Evolutionary conservation across 2,329 filamentous ascomycete genomes (phyloP).

Genomic region (Claviceps cyperi): DNA sequence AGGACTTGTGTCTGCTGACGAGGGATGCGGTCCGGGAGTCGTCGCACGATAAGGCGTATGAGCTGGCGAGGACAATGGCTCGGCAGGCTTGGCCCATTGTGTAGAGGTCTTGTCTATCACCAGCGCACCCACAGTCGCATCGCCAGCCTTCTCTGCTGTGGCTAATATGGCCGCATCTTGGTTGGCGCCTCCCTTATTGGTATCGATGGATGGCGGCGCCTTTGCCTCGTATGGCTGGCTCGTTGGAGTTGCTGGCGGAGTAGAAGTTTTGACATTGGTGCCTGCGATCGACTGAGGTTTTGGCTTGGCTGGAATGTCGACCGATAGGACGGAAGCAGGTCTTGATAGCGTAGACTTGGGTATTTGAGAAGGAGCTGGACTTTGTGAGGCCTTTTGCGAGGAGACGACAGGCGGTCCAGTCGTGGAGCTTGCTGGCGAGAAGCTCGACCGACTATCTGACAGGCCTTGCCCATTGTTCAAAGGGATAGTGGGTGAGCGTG

Average conservation of each 20-base stretch:
- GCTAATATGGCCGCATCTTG: not conserved
- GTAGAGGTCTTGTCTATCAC: constrained; percentile 20
- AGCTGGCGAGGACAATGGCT: constrained; percentile 37
- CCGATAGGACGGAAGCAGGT: not conserved
- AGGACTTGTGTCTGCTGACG: constrained; percentile 60
- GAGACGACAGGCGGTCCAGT: not conserved
- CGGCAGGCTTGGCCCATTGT: constrained; percentile 24
- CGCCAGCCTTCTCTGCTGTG: not conserved
- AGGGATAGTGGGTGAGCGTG: constrained; percentile 6
- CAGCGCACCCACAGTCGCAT: not conserved
- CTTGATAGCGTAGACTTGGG: constrained; percentile 1
- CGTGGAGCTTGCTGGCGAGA: constrained; percentile 7
- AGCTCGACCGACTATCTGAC: constrained; percentile 4
- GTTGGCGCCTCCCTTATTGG: not conserved
- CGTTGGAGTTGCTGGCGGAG: not conserved
- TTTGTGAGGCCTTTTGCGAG: constrained; percentile 1
- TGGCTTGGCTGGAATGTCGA: not conserved
- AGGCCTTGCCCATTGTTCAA: constrained; percentile 7
- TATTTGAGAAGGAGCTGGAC: constrained; percentile 1
- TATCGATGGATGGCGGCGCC: not conserved
- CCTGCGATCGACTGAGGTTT: not conserved
- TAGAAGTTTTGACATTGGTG: not conserved
- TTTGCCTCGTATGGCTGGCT: not conserved
- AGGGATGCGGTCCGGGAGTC: constrained; percentile 53
- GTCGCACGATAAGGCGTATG: constrained; percentile 63